Percentiles rank a stretch among this genome's conserved stretches.
phyloP scores from a whole-genome alignment of 768 basidiomycete species.

The Kwoniella bestiolae region DNA sequence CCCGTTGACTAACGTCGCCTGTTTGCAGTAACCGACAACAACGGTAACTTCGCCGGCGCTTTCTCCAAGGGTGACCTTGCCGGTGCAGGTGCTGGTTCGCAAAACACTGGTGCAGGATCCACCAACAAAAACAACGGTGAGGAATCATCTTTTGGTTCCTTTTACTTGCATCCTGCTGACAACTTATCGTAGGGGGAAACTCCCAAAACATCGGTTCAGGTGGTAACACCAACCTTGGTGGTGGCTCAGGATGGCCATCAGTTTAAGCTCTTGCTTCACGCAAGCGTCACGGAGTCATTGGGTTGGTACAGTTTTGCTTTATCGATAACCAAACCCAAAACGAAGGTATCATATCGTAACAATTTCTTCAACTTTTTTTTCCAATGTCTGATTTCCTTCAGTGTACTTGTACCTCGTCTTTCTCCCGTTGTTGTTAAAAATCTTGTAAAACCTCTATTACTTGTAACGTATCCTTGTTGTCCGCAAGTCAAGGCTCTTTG shows the following conservation, averaged over 20 bases:
- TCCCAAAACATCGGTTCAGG: constrained; percentile 14
- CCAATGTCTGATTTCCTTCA: too few relatives aligned
- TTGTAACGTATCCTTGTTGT: neutral
- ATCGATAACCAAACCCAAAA: neutral
- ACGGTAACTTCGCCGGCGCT: constrained; percentile 18
- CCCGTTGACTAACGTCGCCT: neutral
- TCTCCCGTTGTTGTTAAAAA: neutral
- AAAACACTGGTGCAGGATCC: constrained; percentile 3
- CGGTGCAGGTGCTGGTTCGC: constrained; percentile 5
- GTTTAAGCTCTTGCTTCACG: too few relatives aligned
- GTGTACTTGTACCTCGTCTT: neutral
- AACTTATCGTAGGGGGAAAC: too few relatives aligned
- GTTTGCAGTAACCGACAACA: constrained; percentile 15
- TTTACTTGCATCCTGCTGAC: too few relatives aligned
- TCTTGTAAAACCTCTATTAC: neutral
- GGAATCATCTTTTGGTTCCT: neutral
- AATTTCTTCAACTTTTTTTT: neutral
- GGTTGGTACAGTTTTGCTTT: too few relatives aligned
- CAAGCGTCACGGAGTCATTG: too few relatives aligned
- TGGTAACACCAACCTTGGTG: constrained; percentile 1
- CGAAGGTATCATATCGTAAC: neutral
- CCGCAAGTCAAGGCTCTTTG: neutral
- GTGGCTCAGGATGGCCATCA: neutral
- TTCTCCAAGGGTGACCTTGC: constrained; percentile 9
- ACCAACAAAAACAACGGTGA: constrained; percentile 3